Percentiles rank a stretch among this genome's conserved stretches.
phyloP scores from a whole-genome alignment of 163 green algal species.

The Volvox carteri region DNA sequence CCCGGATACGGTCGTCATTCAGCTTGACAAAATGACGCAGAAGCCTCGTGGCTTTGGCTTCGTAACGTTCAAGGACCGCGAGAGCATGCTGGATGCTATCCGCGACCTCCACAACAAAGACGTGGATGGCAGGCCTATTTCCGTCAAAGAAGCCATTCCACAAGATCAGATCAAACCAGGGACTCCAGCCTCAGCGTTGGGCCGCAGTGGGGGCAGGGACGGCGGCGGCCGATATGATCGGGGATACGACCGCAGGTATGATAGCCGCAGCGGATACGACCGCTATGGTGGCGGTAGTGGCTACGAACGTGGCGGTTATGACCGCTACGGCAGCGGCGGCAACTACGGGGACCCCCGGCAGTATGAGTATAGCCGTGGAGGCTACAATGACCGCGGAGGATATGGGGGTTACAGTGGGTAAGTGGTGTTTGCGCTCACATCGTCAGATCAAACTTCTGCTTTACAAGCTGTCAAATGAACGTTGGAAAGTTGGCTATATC shows the following conservation, averaged over 20 bases:
- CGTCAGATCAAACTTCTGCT: no score
- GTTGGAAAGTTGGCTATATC: no score
- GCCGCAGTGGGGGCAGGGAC: conserved; percentile 52
- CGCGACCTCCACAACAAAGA: conserved; percentile 86
- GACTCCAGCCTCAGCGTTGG: conserved; percentile 69
- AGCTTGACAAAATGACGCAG: conserved; percentile 77
- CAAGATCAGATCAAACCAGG: conserved; percentile 82
- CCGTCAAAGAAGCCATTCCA: conserved; percentile 82
- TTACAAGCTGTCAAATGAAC: no score
- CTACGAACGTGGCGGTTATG: conserved; percentile 55
- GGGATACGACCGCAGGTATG: conserved; percentile 58
- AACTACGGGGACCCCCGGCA: conserved; percentile 40
- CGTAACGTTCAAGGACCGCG: conserved; percentile 77
- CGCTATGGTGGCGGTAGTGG: conserved; percentile 49
- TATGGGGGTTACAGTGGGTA: conserved; percentile 28
- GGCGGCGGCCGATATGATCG: conserved; percentile 53
- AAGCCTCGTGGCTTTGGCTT: conserved; percentile 91
- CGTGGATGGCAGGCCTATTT: conserved; percentile 84
- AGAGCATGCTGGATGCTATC: conserved; percentile 80
- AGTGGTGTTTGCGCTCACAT: no score
- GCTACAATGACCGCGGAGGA: conserved; percentile 10
- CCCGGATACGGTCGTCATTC: conserved; percentile 55
- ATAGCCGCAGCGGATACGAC: conserved; percentile 51
- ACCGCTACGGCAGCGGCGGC: conserved; percentile 56
- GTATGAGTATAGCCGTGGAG: conserved; percentile 40